Evolutionary conservation across 257 asterid genomes (phyloP).

Genomic region (Asclepias syriaca): DNA sequence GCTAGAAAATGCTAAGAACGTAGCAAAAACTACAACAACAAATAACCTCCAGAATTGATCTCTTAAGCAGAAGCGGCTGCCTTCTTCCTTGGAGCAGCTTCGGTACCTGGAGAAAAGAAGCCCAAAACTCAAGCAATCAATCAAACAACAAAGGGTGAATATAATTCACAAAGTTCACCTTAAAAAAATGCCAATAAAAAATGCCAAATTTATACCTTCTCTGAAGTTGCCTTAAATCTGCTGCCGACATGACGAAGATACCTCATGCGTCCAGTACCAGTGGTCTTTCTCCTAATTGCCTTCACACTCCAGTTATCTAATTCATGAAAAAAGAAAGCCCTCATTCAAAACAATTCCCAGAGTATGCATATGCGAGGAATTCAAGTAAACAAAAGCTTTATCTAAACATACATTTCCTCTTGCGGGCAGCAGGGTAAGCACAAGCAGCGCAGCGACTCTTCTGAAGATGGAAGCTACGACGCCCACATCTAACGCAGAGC

Average conservation of each 20-base stretch:
- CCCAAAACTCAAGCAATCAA: background rate
- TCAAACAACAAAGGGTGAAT: background rate
- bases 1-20: slow-evolving; percentile 11
- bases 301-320: slow-evolving; percentile 70
- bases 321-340: background rate
- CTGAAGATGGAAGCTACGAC: slow-evolving; percentile 62
- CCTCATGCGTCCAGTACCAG: slow-evolving; percentile 89
- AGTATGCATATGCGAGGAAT: background rate
- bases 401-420: slow-evolving; percentile 42
- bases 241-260: slow-evolving; percentile 66
- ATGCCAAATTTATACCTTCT: slow-evolving; percentile 42
- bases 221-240: slow-evolving; percentile 78
- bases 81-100: slow-evolving; percentile 97
- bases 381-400: background rate
- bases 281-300: slow-evolving; percentile 82
- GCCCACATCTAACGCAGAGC: slow-evolving; percentile 58
- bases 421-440: slow-evolving; percentile 65
- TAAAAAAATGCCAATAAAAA: background rate
- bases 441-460: slow-evolving; percentile 67
- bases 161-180: background rate
- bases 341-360: background rate
- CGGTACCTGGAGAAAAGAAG: slow-evolving; percentile 40
- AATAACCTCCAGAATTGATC: slow-evolving; percentile 16
- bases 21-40: slow-evolving; percentile 25
- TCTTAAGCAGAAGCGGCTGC: slow-evolving; percentile 54